Evolutionary conservation across 1,284 basidiomycete species (phyloP).

Genomic region (Mrakiaceae sp.): DNA sequence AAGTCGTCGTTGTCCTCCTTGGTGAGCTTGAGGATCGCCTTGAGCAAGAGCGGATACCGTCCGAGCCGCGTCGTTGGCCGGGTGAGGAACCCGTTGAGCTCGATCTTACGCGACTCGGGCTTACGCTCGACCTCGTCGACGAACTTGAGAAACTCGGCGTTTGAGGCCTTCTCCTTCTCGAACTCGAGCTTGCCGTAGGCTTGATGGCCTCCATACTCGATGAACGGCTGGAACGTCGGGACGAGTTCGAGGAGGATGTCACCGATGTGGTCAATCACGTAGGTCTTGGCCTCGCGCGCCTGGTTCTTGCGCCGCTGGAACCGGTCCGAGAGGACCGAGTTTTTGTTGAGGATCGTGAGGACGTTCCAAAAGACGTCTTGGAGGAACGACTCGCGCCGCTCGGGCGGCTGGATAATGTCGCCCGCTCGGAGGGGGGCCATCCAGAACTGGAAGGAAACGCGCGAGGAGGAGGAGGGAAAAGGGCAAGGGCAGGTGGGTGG

Average conservation of each 20-base stretch:
- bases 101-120: conserved; percentile 90
- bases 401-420: conserved; percentile 60
- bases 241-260: conserved; percentile 85
- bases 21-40: conserved; percentile 88
- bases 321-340: conserved; percentile 78
- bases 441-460: conserved; percentile 53
- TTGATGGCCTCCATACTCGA: conserved; percentile 92
- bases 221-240: conserved; percentile 82
- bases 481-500: neutral
- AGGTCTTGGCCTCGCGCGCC: conserved; percentile 34
- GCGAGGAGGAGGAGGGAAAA: neutral
- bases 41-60: conserved; percentile 84
- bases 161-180: conserved; percentile 91
- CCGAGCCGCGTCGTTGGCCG: conserved; percentile 97
- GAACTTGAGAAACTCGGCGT: conserved; percentile 88
- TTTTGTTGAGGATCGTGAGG: conserved; percentile 84
- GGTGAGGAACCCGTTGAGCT: conserved; percentile 94
- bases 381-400: conserved; percentile 74
- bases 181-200: conserved; percentile 98
- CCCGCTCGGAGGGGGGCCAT: conserved; percentile 64
- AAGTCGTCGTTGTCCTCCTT: conserved; percentile 86
- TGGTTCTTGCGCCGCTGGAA: conserved; percentile 87
- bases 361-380: conserved; percentile 98
- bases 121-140: conserved; percentile 85
- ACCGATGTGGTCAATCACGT: conserved; percentile 77